A percentile compares a stretch with the other conserved stretches of the same genome.
phyloP scores from a whole-genome alignment of 176 grass and related monocot species.

The Rhynchospora breviuscula region DNA sequence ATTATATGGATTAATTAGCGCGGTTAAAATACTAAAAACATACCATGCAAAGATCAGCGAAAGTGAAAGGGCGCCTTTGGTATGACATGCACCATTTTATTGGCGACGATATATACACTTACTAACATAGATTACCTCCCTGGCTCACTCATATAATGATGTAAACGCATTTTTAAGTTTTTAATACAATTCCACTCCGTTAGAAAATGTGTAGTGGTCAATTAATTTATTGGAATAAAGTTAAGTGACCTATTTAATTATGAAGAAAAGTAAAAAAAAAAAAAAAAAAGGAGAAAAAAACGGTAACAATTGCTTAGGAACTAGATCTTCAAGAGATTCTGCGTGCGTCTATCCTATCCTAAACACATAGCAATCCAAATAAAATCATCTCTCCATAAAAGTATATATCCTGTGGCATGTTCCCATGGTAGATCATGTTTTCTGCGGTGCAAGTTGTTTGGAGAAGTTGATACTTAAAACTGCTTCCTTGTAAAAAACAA shows the following conservation, averaged over 20 bases:
- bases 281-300: no score
- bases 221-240: no score
- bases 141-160: neutral
- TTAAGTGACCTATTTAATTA: no score
- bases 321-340: no score
- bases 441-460: neutral
- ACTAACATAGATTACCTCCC: neutral
- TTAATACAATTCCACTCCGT: neutral
- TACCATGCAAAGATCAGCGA: no score
- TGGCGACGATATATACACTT: neutral
- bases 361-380: no score
- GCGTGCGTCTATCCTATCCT: no score
- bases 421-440: neutral
- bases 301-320: no score
- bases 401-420: neutral
- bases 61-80: no score
- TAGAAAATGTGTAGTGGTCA: neutral
- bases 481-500: conserved; percentile 1
- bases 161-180: neutral
- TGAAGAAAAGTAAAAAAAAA: no score
- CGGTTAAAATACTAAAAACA: no score
- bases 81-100: neutral
- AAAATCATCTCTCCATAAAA: neutral
- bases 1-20: no score
- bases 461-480: conserved; percentile 8